Percentiles rank a stretch among this genome's conserved stretches.
Conservation (phyloP, 2,329 filamentous ascomycete genomes). For the Cladosporium phlei region DNA sequence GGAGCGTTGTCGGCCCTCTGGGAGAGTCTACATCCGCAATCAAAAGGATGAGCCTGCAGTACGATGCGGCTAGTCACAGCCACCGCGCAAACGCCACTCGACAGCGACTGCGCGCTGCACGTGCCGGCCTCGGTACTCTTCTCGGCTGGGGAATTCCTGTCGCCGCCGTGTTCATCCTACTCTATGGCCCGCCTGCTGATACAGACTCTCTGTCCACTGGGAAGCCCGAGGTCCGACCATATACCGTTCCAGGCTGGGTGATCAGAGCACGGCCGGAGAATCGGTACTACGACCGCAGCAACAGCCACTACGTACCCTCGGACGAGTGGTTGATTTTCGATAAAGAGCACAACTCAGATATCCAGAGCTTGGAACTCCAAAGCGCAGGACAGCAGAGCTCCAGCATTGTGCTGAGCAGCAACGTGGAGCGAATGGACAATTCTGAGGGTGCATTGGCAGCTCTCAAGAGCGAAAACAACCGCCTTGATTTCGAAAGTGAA, state of each 20-base stretch:
- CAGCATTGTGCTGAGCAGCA: not conserved
- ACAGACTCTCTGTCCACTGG: not conserved
- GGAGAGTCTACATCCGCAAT: too few species aligned
- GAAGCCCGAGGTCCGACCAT: not conserved
- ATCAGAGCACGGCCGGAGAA: slow-evolving; percentile 7
- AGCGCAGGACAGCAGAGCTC: not conserved
- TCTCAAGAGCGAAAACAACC: too few species aligned
- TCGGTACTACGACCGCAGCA: slow-evolving; percentile 1
- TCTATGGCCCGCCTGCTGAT: not conserved
- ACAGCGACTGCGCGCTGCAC: not conserved
- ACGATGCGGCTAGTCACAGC: not conserved
- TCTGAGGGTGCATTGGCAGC: too few species aligned
- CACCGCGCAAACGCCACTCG: not conserved
- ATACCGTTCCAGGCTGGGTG: not conserved
- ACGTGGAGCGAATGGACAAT: not conserved
- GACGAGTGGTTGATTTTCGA: not conserved
- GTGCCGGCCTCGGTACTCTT: not conserved
- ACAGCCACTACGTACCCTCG: not conserved
- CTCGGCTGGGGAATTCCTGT: not conserved
- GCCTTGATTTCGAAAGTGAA: too few species aligned
- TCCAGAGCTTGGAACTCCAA: not conserved
- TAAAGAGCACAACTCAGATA: too few species aligned
- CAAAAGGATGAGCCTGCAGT: not conserved
- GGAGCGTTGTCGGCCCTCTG: not conserved
- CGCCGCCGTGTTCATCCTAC: not conserved